Conservation (phyloP, 495 filamentous ascomycete genomes). For the Podospora pseudopauciseta region DNA sequence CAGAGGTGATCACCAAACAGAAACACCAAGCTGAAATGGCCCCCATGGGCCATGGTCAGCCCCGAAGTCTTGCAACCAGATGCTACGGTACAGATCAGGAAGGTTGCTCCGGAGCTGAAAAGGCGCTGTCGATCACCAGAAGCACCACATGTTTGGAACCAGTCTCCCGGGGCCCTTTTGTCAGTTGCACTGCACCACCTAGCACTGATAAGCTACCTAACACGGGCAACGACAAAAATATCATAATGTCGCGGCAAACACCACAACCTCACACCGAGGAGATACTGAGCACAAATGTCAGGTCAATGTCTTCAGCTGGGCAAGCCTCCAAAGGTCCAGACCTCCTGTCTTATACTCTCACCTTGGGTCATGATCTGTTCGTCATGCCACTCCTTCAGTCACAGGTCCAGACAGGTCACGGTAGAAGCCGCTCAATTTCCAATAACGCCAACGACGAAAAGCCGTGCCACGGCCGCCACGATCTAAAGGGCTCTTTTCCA, state of each 20-base stretch:
- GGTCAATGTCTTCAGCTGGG: not conserved
- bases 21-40: not conserved
- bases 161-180: not conserved
- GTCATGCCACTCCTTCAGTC: not conserved
- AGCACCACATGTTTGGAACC: not conserved
- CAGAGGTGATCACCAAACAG: not conserved
- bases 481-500: not conserved
- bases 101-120: not conserved
- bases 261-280: not conserved
- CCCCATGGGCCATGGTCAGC: not conserved
- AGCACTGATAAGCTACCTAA: not conserved
- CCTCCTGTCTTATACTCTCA: not conserved
- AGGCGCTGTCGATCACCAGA: not conserved
- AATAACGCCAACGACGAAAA: not conserved
- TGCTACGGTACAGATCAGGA: not conserved
- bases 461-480: not conserved
- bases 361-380: not conserved
- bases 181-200: not conserved
- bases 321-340: not conserved
- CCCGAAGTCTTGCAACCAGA: not conserved
- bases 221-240: too few relatives aligned
- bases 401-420: too few relatives aligned
- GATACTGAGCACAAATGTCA: not conserved
- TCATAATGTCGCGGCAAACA: too few relatives aligned
- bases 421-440: not conserved